Conservation (phyloP, 345 rosid species). For the Rhodamnia argentea region DNA sequence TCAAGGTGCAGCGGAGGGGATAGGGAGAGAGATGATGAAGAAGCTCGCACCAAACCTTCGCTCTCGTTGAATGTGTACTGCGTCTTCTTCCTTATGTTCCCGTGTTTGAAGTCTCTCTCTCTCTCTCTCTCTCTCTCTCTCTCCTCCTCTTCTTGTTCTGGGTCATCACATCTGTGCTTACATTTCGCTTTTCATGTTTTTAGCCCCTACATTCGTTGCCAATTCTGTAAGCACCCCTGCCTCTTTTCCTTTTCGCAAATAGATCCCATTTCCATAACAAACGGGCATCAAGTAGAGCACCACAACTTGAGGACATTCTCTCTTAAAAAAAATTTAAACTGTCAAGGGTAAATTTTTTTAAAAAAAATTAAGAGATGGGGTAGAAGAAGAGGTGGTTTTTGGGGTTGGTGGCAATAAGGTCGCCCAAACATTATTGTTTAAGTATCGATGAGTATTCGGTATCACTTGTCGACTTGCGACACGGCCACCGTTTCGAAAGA, state of each 20-base stretch:
- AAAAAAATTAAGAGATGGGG: too few relatives aligned
- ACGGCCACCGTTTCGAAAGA: too few relatives aligned
- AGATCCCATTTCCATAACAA: background rate
- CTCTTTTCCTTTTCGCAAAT: background rate
- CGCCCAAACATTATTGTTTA: too few relatives aligned
- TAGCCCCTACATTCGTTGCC: rapidly evolving
- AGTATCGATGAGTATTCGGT: too few relatives aligned
- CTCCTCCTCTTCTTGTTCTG: background rate
- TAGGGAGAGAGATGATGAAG: background rate
- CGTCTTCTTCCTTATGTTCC: background rate
- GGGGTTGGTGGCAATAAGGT: too few relatives aligned
- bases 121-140: background rate
- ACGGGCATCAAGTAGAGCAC: background rate
- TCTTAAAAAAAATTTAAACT: too few relatives aligned
- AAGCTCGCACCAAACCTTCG: background rate
- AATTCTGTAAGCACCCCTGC: background rate
- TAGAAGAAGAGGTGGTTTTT: too few relatives aligned
- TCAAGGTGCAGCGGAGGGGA: background rate
- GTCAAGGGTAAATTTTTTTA: too few relatives aligned
- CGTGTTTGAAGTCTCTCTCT: background rate
- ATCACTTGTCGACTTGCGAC: too few relatives aligned
- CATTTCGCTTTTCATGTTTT: background rate
- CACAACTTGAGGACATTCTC: too few relatives aligned
- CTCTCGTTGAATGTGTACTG: background rate
- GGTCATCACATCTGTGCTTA: background rate